Percentiles rank a stretch among this genome's conserved stretches.
Evolutionary conservation across 148 eudicot species (phyloP).

Genomic region (Fagopyrum homotropicum): DNA sequence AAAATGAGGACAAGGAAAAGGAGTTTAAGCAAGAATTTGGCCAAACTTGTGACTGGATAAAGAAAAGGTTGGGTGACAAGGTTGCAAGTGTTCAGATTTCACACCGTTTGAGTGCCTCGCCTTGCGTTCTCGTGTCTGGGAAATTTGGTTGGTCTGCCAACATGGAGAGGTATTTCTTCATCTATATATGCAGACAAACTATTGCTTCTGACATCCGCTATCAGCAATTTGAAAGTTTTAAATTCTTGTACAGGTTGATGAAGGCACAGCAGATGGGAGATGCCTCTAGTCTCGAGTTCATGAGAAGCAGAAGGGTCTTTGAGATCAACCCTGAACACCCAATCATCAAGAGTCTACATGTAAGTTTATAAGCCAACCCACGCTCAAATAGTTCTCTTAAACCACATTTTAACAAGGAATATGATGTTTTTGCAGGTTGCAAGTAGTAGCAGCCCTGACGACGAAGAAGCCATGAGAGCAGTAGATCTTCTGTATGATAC

Average conservation of each 20-base stretch:
- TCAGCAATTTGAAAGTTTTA: background rate
- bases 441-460: slow-evolving; percentile 45
- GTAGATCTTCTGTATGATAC: slow-evolving; percentile 87
- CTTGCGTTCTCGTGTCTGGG: slow-evolving; percentile 91
- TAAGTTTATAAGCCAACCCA: slow-evolving; percentile 23
- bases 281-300: slow-evolving; percentile 57
- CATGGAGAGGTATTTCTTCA: slow-evolving; percentile 76
- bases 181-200: background rate
- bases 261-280: slow-evolving; percentile 58
- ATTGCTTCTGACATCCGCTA: background rate
- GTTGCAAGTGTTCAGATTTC: slow-evolving; percentile 93
- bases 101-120: slow-evolving; percentile 76
- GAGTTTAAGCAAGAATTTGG: slow-evolving; percentile 78
- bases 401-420: background rate
- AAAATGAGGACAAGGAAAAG: slow-evolving; percentile 72
- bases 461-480: slow-evolving; percentile 82
- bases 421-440: slow-evolving; percentile 44
- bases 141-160: slow-evolving; percentile 96
- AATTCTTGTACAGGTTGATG: slow-evolving; percentile 70
- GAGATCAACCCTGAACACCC: slow-evolving; percentile 89
- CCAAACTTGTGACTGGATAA: slow-evolving; percentile 87
- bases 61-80: slow-evolving; percentile 80
- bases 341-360: slow-evolving; percentile 69
- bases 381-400: background rate
- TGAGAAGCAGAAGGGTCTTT: slow-evolving; percentile 83